Evolutionary conservation across 2,329 filamentous ascomycete species (phyloP).

Genomic region (Colletotrichum sp.): DNA sequence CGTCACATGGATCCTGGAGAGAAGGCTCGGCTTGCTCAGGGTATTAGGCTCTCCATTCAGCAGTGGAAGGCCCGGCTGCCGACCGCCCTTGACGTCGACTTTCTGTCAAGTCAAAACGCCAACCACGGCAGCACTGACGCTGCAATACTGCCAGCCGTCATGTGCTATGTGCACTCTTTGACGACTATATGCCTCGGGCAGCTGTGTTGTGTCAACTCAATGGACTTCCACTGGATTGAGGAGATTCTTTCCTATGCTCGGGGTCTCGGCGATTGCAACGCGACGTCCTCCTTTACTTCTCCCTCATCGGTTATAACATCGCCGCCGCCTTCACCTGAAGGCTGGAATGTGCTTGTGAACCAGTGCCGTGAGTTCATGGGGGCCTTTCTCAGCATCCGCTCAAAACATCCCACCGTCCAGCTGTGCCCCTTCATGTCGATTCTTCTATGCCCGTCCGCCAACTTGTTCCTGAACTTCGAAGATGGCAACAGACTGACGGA

Average conservation of each 20-base stretch:
- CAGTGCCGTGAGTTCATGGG: not conserved
- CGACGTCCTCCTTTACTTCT: not conserved
- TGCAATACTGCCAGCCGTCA: accelerated
- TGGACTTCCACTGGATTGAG: not conserved
- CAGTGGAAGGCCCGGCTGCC: not conserved
- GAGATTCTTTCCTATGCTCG: not conserved
- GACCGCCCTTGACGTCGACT: not conserved
- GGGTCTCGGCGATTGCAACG: not conserved
- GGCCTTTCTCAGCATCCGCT: not conserved
- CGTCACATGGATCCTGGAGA: not conserved
- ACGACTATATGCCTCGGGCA: not conserved
- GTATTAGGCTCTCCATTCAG: not conserved
- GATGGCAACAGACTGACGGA: not conserved
- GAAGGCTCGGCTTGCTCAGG: not conserved
- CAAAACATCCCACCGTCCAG: not conserved
- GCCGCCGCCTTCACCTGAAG: not conserved
- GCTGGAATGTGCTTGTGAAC: not conserved
- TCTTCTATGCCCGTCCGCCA: not conserved
- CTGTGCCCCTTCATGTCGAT: not conserved
- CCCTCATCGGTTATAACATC: not conserved
- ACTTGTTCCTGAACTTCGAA: not conserved
- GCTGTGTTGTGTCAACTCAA: not conserved
- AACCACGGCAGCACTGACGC: not conserved
- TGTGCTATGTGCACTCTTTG: not conserved
- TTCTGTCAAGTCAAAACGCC: not conserved